These are phyloP conservation scores for Fusarium sacchari DNA, from an alignment of 2,329 filamentous ascomycete species.

Conservation along the genomic window DNA sequence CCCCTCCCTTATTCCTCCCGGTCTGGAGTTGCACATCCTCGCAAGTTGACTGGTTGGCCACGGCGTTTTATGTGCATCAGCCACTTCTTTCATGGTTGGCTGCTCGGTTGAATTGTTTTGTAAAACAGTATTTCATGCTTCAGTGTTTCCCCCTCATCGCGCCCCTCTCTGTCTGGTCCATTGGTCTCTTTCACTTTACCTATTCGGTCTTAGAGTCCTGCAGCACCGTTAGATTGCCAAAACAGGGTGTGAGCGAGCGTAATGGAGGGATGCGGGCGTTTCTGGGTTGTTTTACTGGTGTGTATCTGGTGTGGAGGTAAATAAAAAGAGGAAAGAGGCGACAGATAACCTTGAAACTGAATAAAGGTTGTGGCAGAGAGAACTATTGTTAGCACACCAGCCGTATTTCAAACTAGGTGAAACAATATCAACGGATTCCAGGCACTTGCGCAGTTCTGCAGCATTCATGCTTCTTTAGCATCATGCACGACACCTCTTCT, in stretches of 20 bases:
- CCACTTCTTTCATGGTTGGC: slow-evolving; percentile 27
- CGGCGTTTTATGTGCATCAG: slow-evolving; percentile 35
- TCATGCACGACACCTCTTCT: slow-evolving; percentile 14
- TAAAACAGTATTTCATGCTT: neutral
- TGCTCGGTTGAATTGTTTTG: slow-evolving; percentile 11
- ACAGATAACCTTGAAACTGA: slow-evolving; percentile 4
- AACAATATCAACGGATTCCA: slow-evolving; percentile 11
- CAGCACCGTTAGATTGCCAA: slow-evolving; percentile 29
- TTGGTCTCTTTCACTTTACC: slow-evolving; percentile 9
- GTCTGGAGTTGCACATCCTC: slow-evolving; percentile 5
- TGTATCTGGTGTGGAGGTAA: slow-evolving; percentile 11
- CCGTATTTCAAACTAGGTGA: slow-evolving; percentile 5
- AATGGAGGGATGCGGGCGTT: slow-evolving; percentile 25
- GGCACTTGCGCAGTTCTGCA: neutral
- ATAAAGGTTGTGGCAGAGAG: slow-evolving; percentile 9
- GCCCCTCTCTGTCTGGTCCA: slow-evolving; percentile 11
- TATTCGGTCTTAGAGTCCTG: slow-evolving; percentile 24
- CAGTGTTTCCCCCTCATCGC: neutral
- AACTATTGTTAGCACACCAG: neutral
- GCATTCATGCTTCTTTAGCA: slow-evolving; percentile 4
- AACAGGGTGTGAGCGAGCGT: slow-evolving; percentile 18
- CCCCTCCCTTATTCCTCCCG: slow-evolving; percentile 1
- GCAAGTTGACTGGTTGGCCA: slow-evolving; percentile 20
- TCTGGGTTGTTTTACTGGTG: slow-evolving; percentile 19
- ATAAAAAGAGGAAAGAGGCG: slow-evolving; percentile 31